Evolutionary conservation across 2,329 filamentous ascomycete genomes (phyloP).

Genomic region (Cladosporium austrohemisphaericum): DNA sequence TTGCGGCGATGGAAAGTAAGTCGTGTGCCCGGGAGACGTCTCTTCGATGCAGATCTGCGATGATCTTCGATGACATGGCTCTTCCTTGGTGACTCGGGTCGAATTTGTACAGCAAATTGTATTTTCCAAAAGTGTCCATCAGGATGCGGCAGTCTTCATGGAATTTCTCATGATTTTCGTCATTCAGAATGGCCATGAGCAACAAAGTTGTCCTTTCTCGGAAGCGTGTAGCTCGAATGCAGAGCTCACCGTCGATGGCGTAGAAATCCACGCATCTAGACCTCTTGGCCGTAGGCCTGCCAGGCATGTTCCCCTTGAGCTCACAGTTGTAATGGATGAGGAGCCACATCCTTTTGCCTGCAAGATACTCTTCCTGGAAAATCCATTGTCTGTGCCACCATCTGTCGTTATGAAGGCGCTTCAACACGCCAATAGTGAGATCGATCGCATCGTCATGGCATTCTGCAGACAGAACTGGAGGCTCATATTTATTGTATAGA

Average conservation of each 20-base stretch:
- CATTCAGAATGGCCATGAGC: not conserved
- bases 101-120: not conserved
- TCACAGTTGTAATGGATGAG: not conserved
- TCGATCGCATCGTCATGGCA: too few species aligned
- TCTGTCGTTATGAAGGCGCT: not conserved
- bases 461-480: too few species aligned
- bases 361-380: constrained; percentile 8
- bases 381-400: constrained; percentile 8
- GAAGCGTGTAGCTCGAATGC: not conserved
- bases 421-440: not conserved
- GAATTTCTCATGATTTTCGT: not conserved
- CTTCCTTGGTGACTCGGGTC: not conserved
- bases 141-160: not conserved
- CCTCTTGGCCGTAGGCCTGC: too few species aligned
- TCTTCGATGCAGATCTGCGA: not conserved
- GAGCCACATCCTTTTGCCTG: not conserved
- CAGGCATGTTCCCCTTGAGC: not conserved
- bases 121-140: constrained; percentile 8
- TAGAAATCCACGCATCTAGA: too few species aligned
- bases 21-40: not conserved
- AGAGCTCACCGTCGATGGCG: constrained; percentile 5
- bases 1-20: not conserved
- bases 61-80: not conserved
- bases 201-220: constrained; percentile 8
- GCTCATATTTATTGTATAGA: not conserved